These are phyloP conservation scores for Tulasnella sp. DNA, from an alignment of 768 basidiomycete species.

Conservation along the genomic window DNA sequence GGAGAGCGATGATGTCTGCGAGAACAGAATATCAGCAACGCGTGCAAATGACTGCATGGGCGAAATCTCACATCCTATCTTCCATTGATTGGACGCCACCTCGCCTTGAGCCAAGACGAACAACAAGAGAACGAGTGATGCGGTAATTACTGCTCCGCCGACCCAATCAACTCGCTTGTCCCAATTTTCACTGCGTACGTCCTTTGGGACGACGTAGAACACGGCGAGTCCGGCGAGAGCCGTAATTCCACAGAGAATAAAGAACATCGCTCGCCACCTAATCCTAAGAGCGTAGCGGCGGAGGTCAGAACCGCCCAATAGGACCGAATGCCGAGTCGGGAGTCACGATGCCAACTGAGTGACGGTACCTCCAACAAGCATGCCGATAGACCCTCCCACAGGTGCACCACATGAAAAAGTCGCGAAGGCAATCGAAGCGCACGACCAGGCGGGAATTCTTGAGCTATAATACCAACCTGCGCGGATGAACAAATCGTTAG, in stretches of 20 bases:
- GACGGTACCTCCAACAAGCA: conserved; percentile 48
- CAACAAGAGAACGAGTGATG: conserved; percentile 63
- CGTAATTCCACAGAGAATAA: conserved; percentile 40
- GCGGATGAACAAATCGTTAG: too few relatives aligned
- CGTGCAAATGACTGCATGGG: not conserved
- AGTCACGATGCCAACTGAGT: conserved; percentile 46
- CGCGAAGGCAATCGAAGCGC: conserved; percentile 71
- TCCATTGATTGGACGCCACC: conserved; percentile 59
- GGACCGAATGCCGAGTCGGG: not conserved
- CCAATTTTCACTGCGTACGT: conserved; percentile 39
- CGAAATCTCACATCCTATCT: conserved; percentile 48
- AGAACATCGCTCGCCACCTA: conserved; percentile 65
- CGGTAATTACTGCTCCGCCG: conserved; percentile 62
- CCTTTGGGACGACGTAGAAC: conserved; percentile 58
- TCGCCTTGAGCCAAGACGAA: conserved; percentile 70
- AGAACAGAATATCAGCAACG: not conserved
- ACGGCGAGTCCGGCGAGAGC: conserved; percentile 40
- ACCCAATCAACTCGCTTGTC: conserved; percentile 66
- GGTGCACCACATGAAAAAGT: conserved; percentile 84
- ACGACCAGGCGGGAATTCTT: conserved; percentile 63
- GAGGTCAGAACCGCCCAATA: not conserved
- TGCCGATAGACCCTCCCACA: conserved; percentile 69
- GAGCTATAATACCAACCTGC: conserved; percentile 77
- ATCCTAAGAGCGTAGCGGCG: conserved; percentile 14
- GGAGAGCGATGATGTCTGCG: conserved; percentile 65